Evolutionary conservation across 768 basidiomycete species (phyloP), one percentile per base, ranked within the genome.

Genomic region (Gloeostereum incarnatum): DNA sequence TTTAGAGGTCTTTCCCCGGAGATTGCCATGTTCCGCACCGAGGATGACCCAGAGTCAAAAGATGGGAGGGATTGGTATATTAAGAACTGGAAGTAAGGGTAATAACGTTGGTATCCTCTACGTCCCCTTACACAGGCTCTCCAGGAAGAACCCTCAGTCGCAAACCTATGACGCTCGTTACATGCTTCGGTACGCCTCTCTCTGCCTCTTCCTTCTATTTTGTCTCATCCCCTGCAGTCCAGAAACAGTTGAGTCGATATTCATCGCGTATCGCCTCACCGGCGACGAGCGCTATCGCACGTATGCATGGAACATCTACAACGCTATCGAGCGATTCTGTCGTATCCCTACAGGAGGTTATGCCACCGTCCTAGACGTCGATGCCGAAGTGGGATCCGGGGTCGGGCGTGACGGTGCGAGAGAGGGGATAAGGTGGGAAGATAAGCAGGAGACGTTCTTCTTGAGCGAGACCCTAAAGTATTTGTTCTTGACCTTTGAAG

Each of bases 381-480:
- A 85, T 54, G n/a, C n/a, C n/a, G 56, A 62, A 36, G 53, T 75
- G 6, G 78, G 76, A 4, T 70, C 60, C 10, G 55, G 56, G 48
- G 56, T 61, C 30, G 30, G 25, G 11, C n/a, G n/a, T n/a, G 82
- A 86, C 16, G 77, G 84, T 54, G n/a, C n/a, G n/a, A 56, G 62
- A 36, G 53, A 75, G 6, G 78, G 76, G 4, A 71, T 60, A 10
- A 55, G 56, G 48, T 56, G 61, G 31, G 30, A 31, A 10, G 83
- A 87, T 53, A 75, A 79, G 53, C 86, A 86, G 79, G 84, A 87
- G 58, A 84, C 85, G 14, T 87, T 85, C 60, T 68, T 82, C 57
- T 62, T 87, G 81, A 75, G 75, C 45, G 81, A 83, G 53, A 82
- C 81, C 9, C 56, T 82, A 32, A 82, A 88, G 57, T 88, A 88